Base-by-base conservation (phyloP, 257 asterid genomes). In the Leonotis leonurus region DNA sequence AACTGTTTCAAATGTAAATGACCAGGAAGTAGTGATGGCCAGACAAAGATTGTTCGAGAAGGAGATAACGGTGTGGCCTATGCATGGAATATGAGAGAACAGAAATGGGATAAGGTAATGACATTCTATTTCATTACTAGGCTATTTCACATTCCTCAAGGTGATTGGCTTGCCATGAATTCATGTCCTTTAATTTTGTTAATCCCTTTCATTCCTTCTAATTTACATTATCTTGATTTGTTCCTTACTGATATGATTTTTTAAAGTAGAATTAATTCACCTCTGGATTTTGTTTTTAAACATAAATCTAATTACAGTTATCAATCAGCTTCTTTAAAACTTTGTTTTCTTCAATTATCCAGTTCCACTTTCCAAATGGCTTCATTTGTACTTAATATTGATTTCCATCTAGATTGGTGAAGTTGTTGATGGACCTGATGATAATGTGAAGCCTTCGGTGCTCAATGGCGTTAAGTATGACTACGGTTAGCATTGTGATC, bases 21-120 rank as follows among this genome's bases (percentile, higher is more conserved):
- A 46, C 65, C 81, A 93, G 99, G 99, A 65, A 85, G 84, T 69
- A 84, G 78, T 68, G 95, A 93, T 63, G 99, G 99, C 62, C 97
- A 93, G 82, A 93, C 99, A 48, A 87, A 82, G 81, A 71, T 93
- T 40, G 85, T 93, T 51, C 87, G 97, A 29, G 99, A 89, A 81
- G 99, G 99, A 65, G 99, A 93, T 76, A 89, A 89, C 53, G 97
- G 99, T 13, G 91, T 93, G 78, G 99, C 99, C 51, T 89, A 93
- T 78, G 75, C 95, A 49, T 93, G 99, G 99, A 87, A 85, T 77
- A 75, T 77, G 84, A 65, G 68, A 73, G 99, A 93, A 62, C 78
- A 73, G 53, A 84, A 75, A 74, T 93, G 99, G 99, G 99, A 93
- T 75, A 89, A 89, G 88, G 99, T 93, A 75, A 65, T 59, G 9